Evolutionary conservation across 306 rosid species (phyloP), one percentile per base, ranked within the genome.

Genomic region (Cicer arietinum): DNA sequence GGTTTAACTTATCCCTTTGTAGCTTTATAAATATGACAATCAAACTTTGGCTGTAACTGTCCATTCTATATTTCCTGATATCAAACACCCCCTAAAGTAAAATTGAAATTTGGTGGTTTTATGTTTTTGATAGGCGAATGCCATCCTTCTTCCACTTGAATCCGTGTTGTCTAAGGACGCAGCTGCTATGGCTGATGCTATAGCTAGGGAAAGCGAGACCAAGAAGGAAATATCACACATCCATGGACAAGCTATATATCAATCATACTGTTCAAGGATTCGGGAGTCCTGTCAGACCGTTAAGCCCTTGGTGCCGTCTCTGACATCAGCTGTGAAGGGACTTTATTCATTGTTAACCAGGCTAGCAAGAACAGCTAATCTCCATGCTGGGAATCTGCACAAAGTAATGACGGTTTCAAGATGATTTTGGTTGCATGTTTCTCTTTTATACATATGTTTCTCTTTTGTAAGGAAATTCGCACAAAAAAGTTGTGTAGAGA

Each of bases 181-280:
- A 52, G 87, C 92, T 88, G 92, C 97, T 46, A 91, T 93, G 91
- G 88, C 90, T 71, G 97, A 88, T 69, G 88, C 96, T 77, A 83
- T 93, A 65, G 82, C 86, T 13, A 83, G 86, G 87, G 98, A 86
- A 74, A 87, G 87, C 63, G 97, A 93, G 79, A 86, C 77, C 76
- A 93, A 85, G 79, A 84, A 80, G 88, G 98, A 91, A 84, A 87
- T 93, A 81, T 88, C 96, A 62, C 89, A 85, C 35, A 88, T 93
- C 66, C 98, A 93, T 84, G 98, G 98, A 30, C 98, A 93, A 87
- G 98, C 98, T 77, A 93, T 93, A 74, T 88, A 93, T 80, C 97
- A 93, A 80, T 91, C 98, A 51, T 93, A 93, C 81, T 78, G 83
- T 87, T 77, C 82, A 62, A 89, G 89, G 86, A 87, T 89, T 69